Evolutionary conservation across 2,329 filamentous ascomycete species (phyloP), one percentile per base, ranked within the genome.

Genomic region (Fusarium praegraminearum): DNA sequence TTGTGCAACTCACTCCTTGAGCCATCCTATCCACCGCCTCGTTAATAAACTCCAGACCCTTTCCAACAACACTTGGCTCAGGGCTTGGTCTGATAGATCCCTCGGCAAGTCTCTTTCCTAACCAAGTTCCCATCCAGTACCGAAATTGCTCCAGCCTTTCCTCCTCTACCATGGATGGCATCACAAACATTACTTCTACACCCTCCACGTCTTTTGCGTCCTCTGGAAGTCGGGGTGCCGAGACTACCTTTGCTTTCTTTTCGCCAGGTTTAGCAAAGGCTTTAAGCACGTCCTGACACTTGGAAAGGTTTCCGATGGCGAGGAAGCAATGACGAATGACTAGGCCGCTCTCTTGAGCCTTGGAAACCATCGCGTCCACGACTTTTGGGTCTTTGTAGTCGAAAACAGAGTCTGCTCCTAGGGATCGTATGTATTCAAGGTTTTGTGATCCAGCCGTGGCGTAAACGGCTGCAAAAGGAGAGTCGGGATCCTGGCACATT

Each of bases 241-340:
- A 83, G 1, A 59, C 80, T 5, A 83, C 74, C 51, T 78, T 81
- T 5, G 73, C 74, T 5, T 40, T 69, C 7, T 49, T 50, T 2
- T 49, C 32, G 1, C 53, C 3, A 0, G 65, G 36, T 0, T 32
- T 52, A 1, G 73, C 0, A 44, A 83, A 82, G 2, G 74, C 65
- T 53, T 80, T 76, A 1, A 83, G 72, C 6, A 83, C 77, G 45
- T 69, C 71, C 54, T 82, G 81, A 28, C 81, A 83, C 1, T 33
- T 20, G 10, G 63, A 69, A 26, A 82, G 60, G 15, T 80, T 43
- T 1, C 82, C 82, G 0, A 66, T 80, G 1, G 80, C 81, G 45
- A 83, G 80, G 58, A 83, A 84, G 30, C 81, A 82, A 30, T 79
- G 73, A 9, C 78, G 77, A 46, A 84, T 78, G 16, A 75, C 68